Evolutionary conservation across 169 alveolate genomes (phyloP).

Genomic region (Eimeria acervulina): DNA sequence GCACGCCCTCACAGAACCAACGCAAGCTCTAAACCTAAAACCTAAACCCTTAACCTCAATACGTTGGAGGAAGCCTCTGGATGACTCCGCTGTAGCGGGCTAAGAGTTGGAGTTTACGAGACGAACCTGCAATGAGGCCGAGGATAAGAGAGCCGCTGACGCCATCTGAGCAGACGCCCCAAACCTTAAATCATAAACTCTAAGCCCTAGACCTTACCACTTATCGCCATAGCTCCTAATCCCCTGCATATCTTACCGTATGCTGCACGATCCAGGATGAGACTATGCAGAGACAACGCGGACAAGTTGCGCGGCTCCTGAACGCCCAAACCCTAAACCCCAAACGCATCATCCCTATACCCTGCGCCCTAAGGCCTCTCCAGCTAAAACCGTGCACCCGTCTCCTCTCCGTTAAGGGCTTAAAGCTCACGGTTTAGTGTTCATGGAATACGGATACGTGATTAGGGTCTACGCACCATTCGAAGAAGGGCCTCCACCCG

Average conservation of each 20-base stretch:
- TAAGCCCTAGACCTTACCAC: background rate
- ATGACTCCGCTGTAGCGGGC: background rate
- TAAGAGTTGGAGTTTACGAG: background rate
- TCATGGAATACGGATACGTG: background rate
- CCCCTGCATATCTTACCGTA: constrained; percentile 72
- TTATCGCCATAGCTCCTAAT: background rate
- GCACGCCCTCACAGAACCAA: constrained; percentile 3
- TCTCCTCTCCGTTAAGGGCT: background rate
- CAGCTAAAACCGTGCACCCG: background rate
- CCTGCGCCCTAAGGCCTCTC: background rate
- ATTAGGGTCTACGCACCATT: constrained; percentile 62
- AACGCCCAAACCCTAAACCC: constrained; percentile 51
- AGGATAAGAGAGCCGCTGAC: constrained; percentile 78
- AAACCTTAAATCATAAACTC: background rate
- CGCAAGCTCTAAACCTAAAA: background rate
- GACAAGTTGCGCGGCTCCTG: constrained; percentile 86
- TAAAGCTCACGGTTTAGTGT: background rate
- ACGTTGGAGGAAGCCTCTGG: too few species aligned
- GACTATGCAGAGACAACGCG: constrained; percentile 84
- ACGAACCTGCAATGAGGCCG: constrained; percentile 82
- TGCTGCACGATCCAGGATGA: constrained; percentile 83
- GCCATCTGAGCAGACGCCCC: constrained; percentile 72
- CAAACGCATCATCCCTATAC: constrained; percentile 30
- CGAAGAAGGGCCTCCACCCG: constrained; percentile 83
- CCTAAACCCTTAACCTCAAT: background rate